A percentile compares a stretch with the other conserved stretches of the same genome.
Conservation (phyloP, 140 eudicot genomes). For the Erigeron philadelphicus region DNA sequence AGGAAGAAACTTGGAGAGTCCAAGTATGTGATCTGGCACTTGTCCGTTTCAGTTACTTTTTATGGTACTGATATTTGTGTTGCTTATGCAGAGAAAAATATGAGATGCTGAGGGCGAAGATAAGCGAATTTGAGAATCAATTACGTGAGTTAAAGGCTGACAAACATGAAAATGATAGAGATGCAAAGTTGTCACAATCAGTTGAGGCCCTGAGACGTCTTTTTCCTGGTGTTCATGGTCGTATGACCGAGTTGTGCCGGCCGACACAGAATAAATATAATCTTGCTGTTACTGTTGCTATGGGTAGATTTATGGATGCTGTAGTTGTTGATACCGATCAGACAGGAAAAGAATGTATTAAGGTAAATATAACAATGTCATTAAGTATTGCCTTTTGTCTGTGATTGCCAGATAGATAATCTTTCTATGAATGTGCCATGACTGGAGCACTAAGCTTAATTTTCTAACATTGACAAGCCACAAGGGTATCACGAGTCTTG, state of each 20-base stretch:
- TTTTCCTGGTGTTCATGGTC: conserved; percentile 99
- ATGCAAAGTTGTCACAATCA: conserved; percentile 79
- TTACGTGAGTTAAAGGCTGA: conserved; percentile 91
- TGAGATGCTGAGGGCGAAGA: conserved; percentile 60
- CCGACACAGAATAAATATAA: conserved; percentile 86
- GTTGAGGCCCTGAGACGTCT: conserved; percentile 90
- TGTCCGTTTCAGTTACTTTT: background rate
- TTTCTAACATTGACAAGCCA: too few relatives aligned
- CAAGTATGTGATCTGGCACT: conserved; percentile 40
- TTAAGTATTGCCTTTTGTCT: too few relatives aligned
- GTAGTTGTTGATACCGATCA: conserved; percentile 90
- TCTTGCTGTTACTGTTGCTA: conserved; percentile 98
- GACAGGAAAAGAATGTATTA: conserved; percentile 96
- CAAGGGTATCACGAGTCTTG: too few relatives aligned
- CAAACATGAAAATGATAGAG: conserved; percentile 92
- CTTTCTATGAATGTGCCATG: too few relatives aligned
- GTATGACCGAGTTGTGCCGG: conserved; percentile 97
- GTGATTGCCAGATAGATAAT: too few relatives aligned
- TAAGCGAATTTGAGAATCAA: conserved; percentile 73
- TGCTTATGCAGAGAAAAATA: conserved; percentile 52
- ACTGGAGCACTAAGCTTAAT: too few relatives aligned
- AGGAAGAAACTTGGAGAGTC: conserved; percentile 62
- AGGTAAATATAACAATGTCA: conserved; percentile 41
- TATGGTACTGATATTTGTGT: conserved; percentile 1
- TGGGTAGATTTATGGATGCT: conserved; percentile 99